Evolutionary conservation across 2,329 filamentous ascomycete species (phyloP).

Genomic region (Monosporascus sp.): DNA sequence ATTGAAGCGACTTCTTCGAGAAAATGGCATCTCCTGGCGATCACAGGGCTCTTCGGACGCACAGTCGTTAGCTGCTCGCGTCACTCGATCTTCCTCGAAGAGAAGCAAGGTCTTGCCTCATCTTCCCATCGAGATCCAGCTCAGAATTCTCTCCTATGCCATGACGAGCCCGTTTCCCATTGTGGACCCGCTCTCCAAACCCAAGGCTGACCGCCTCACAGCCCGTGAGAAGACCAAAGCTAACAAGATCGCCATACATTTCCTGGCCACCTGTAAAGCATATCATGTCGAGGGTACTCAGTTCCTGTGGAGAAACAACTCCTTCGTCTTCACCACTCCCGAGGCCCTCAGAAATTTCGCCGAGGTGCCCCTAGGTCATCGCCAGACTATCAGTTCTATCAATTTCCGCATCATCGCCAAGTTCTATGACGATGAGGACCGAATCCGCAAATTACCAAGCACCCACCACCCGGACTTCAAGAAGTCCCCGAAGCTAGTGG

Average conservation of each 20-base stretch:
- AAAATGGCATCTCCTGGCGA: slow-evolving; percentile 49
- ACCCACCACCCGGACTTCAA: slow-evolving; percentile 39
- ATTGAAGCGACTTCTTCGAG: slow-evolving; percentile 46
- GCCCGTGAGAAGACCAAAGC: slow-evolving; percentile 34
- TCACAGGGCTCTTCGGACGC: slow-evolving; percentile 14
- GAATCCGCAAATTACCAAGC: slow-evolving; percentile 33
- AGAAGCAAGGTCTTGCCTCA: slow-evolving; percentile 29
- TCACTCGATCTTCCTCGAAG: slow-evolving; percentile 21
- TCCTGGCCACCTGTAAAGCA: slow-evolving; percentile 45
- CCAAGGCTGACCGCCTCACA: slow-evolving; percentile 38
- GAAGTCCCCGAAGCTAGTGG: slow-evolving; percentile 34
- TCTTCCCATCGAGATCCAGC: slow-evolving; percentile 47
- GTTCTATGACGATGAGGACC: slow-evolving; percentile 49
- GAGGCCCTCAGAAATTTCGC: slow-evolving; percentile 43
- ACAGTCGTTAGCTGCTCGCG: slow-evolving; percentile 7
- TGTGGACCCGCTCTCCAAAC: slow-evolving; percentile 46
- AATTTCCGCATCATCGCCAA: slow-evolving; percentile 49
- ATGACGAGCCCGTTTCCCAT: slow-evolving; percentile 44
- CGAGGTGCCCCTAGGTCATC: slow-evolving; percentile 36
- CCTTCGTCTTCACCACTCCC: slow-evolving; percentile 49
- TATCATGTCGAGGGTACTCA: slow-evolving; percentile 44
- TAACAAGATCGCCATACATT: slow-evolving; percentile 47
- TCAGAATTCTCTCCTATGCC: slow-evolving; percentile 47
- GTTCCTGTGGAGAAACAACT: slow-evolving; percentile 46
- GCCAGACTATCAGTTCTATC: slow-evolving; percentile 38